These are phyloP conservation scores for Emiliania huxleyi DNA, from an alignment of 78 protist genomes.

Conservation along the genomic window DNA sequence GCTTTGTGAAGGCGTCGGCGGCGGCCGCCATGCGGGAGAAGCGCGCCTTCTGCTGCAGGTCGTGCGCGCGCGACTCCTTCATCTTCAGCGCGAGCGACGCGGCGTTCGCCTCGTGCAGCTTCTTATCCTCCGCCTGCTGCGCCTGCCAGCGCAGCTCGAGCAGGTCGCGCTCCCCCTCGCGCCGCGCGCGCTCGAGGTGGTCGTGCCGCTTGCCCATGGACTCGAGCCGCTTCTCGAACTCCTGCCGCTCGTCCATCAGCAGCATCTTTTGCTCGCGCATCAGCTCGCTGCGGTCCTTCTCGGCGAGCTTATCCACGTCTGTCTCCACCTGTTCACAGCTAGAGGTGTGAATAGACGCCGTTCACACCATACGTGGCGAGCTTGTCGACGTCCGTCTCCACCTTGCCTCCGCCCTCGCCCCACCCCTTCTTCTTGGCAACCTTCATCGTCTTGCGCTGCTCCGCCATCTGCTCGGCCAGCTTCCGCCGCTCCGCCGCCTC, in stretches of 20 bases:
- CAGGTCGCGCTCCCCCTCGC: slow-evolving; percentile 46
- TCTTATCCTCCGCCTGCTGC: slow-evolving; percentile 35
- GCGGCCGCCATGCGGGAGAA: slow-evolving; percentile 15
- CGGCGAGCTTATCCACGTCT: neutral
- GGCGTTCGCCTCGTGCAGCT: neutral
- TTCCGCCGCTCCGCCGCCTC: slow-evolving; percentile 26
- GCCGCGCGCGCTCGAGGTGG: slow-evolving; percentile 56
- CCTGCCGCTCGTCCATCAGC: neutral
- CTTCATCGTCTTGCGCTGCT: neutral
- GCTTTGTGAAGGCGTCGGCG: neutral
- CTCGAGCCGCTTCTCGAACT: neutral
- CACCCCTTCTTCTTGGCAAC: slow-evolving; percentile 21
- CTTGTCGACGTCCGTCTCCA: neutral
- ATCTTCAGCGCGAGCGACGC: neutral
- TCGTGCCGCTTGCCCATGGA: neutral
- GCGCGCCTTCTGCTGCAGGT: neutral
- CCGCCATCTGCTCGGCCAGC: slow-evolving; percentile 33
- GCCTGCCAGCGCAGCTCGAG: slow-evolving; percentile 3
- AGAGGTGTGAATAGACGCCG: too few relatives aligned
- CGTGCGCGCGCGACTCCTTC: neutral
- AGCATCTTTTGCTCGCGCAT: neutral
- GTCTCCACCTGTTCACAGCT: slow-evolving; percentile 23
- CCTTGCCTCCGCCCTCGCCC: neutral
- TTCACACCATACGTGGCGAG: too few relatives aligned
- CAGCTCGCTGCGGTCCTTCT: neutral